Evolutionary conservation across 2,329 filamentous ascomycete species (phyloP).

Genomic region (Trichoderma lentiforme): DNA sequence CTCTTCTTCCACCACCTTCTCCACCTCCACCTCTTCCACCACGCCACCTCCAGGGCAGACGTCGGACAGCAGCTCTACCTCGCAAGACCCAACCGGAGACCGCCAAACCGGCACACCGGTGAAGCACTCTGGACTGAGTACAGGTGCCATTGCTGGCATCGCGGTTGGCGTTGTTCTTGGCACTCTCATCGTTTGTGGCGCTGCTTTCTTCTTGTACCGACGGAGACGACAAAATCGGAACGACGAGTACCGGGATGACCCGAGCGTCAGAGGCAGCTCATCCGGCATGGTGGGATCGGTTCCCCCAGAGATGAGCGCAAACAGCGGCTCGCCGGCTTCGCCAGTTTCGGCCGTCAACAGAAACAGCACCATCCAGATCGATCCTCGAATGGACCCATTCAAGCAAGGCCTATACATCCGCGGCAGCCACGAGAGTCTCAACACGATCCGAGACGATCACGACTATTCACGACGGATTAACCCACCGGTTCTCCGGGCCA

Average conservation of each 20-base stretch:
- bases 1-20: neutral
- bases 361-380: slow-evolving; percentile 54
- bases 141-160: slow-evolving; percentile 51
- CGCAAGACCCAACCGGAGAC: slow-evolving; percentile 26
- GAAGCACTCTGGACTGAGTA: slow-evolving; percentile 34
- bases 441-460: slow-evolving; percentile 61
- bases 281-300: slow-evolving; percentile 46
- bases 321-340: slow-evolving; percentile 31
- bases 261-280: slow-evolving; percentile 50
- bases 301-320: slow-evolving; percentile 40
- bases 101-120: slow-evolving; percentile 16
- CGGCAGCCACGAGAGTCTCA: slow-evolving; percentile 61
- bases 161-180: slow-evolving; percentile 49
- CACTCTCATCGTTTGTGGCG: slow-evolving; percentile 37
- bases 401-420: slow-evolving; percentile 54
- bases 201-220: slow-evolving; percentile 42
- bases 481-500: slow-evolving; percentile 57
- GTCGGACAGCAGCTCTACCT: slow-evolving; percentile 44
- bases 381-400: slow-evolving; percentile 62
- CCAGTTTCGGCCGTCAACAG: slow-evolving; percentile 44
- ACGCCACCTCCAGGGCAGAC: slow-evolving; percentile 37
- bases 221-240: slow-evolving; percentile 44
- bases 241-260: slow-evolving; percentile 42
- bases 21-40: neutral
- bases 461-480: slow-evolving; percentile 62